These are phyloP conservation scores for Protomyces gravidus DNA, from an alignment of 1,139 yeast species.

Conservation along the genomic window DNA sequence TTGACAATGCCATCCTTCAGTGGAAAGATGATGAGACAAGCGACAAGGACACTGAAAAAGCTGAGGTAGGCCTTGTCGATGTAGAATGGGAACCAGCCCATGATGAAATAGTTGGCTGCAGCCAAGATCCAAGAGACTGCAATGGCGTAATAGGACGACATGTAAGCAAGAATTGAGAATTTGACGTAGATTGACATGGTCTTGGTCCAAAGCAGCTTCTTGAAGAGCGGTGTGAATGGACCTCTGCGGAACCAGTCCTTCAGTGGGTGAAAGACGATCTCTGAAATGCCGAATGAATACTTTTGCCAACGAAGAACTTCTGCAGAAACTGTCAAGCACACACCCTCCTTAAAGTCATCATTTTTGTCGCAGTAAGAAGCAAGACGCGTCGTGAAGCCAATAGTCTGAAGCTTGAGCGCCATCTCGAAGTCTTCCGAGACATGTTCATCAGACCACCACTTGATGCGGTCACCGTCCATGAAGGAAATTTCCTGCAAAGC, in stretches of 20 bases:
- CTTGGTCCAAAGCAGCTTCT: slow-evolving; percentile 23
- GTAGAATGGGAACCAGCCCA: slow-evolving; percentile 30
- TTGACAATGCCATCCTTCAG: slow-evolving; percentile 29
- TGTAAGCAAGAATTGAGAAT: slow-evolving; percentile 31
- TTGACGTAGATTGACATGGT: slow-evolving; percentile 30
- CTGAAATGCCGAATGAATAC: slow-evolving; percentile 31
- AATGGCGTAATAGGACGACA: slow-evolving; percentile 31
- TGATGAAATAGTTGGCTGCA: slow-evolving; percentile 27
- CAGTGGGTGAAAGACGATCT: slow-evolving; percentile 30
- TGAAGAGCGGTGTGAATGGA: slow-evolving; percentile 31
- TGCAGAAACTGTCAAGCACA: slow-evolving; percentile 32
- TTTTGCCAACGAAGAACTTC: slow-evolving; percentile 33
- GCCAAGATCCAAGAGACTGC: slow-evolving; percentile 28
- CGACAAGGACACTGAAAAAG: slow-evolving; percentile 27
- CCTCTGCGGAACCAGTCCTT: slow-evolving; percentile 28
- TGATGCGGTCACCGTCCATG: slow-evolving; percentile 28
- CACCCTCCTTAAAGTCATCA: slow-evolving; percentile 32
- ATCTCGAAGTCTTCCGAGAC: slow-evolving; percentile 33
- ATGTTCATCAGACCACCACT: slow-evolving; percentile 32
- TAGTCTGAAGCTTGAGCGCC: slow-evolving; percentile 31
- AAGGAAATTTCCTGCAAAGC: slow-evolving; percentile 30
- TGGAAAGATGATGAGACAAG: slow-evolving; percentile 30
- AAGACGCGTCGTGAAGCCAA: slow-evolving; percentile 28
- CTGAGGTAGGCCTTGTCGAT: slow-evolving; percentile 30
- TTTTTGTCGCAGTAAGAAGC: slow-evolving; percentile 25